These are phyloP conservation scores for Aspergillus novoparasiticus DNA, from an alignment of 2,329 filamentous ascomycete species.

Conservation along the genomic window DNA sequence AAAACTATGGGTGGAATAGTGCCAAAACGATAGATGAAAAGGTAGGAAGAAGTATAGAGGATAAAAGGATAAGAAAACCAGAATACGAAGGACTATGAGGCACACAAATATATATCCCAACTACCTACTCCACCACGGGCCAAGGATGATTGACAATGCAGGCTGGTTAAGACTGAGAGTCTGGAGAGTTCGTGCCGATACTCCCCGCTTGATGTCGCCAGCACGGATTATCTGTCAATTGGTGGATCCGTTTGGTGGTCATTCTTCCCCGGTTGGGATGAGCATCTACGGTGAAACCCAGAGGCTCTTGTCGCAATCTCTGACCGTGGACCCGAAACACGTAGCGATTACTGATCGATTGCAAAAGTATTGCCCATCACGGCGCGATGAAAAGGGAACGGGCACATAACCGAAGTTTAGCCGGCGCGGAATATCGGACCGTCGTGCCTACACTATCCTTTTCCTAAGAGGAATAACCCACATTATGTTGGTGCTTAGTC, in stretches of 20 bases:
- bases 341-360: too few relatives aligned
- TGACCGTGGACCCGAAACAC: background rate
- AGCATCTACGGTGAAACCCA: background rate
- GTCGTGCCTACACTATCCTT: conserved; percentile 6
- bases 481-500: too few relatives aligned
- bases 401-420: conserved; percentile 30
- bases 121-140: background rate
- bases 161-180: background rate
- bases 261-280: conserved; percentile 1
- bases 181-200: background rate
- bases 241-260: conserved; percentile 1
- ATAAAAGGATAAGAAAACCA: background rate
- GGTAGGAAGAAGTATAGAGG: background rate
- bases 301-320: background rate
- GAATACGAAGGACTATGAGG: background rate
- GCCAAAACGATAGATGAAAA: background rate
- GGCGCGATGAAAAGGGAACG: conserved; percentile 25
- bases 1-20: background rate
- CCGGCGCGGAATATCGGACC: conserved; percentile 28
- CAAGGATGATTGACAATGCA: background rate
- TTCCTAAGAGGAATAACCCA: background rate
- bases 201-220: conserved; percentile 8
- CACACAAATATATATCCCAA: background rate
- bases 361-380: background rate
- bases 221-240: conserved; percentile 1